phyloP scores from a whole-genome alignment of 2,329 filamentous ascomycete genomes.

The Clonostachys rosea region DNA sequence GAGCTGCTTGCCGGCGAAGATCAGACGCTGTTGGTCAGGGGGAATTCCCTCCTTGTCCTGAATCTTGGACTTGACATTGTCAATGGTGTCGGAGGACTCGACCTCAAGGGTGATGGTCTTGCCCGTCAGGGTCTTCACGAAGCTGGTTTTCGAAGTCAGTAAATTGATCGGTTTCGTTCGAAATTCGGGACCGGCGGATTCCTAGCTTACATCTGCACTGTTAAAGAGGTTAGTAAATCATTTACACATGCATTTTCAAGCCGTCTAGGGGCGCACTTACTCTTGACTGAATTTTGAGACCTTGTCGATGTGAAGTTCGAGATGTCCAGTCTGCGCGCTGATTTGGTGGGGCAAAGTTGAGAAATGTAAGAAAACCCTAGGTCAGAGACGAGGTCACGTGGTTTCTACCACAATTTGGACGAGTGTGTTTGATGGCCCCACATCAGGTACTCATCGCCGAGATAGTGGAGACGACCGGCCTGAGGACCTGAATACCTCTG shows the following conservation, averaged over 20 bases:
- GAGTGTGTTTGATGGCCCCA: too few species aligned
- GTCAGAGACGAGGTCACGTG: slow-evolving; percentile 8
- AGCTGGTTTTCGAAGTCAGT: slow-evolving; percentile 54
- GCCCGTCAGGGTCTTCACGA: slow-evolving; percentile 99
- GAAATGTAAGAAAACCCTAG: slow-evolving; percentile 27
- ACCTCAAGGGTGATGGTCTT: slow-evolving; percentile 99
- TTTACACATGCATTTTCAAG: background rate
- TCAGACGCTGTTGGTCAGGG: slow-evolving; percentile 96
- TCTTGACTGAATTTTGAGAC: slow-evolving; percentile 52
- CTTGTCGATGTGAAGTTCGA: slow-evolving; percentile 35
- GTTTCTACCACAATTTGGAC: background rate
- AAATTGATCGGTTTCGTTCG: slow-evolving; percentile 10
- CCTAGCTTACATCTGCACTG: slow-evolving; percentile 84
- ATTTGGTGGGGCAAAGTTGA: slow-evolving; percentile 36
- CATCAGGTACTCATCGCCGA: too few species aligned
- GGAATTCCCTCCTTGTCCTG: slow-evolving; percentile 99
- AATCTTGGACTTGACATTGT: slow-evolving; percentile 99
- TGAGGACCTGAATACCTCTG: too few species aligned
- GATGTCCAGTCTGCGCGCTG: slow-evolving; percentile 24
- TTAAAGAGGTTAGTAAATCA: slow-evolving; percentile 40
- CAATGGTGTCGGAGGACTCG: slow-evolving; percentile 97
- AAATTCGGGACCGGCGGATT: background rate
- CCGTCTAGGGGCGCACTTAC: slow-evolving; percentile 36
- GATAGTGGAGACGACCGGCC: too few species aligned
- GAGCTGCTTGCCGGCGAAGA: slow-evolving; percentile 98